Conservation (phyloP, 495 filamentous ascomycete genomes). For the Penicillium verhagenii region DNA sequence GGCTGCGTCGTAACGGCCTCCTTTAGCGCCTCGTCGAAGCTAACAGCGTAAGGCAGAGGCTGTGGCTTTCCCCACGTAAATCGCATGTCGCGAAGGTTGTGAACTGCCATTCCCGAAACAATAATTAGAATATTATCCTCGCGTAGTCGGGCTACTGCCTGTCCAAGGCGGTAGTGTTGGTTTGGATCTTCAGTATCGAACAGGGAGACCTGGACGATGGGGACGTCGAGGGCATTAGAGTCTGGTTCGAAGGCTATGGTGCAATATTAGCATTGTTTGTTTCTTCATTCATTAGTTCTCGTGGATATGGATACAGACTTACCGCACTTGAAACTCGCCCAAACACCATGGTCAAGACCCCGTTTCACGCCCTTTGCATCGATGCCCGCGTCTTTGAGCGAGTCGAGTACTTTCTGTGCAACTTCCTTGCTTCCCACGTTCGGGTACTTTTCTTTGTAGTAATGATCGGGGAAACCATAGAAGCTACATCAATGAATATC, state of each 20-base stretch:
- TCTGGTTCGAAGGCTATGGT: conserved; percentile 64
- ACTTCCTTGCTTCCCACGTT: conserved; percentile 65
- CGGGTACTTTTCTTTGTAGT: conserved; percentile 64
- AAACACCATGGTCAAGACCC: conserved; percentile 81
- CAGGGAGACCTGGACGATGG: conserved; percentile 79
- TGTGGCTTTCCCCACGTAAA: conserved; percentile 41
- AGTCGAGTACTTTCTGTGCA: conserved; percentile 61
- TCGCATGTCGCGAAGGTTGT: conserved; percentile 72
- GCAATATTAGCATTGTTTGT: background rate
- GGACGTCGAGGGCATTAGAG: conserved; percentile 72
- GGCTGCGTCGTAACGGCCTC: conserved; percentile 58
- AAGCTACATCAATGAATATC: conserved; percentile 48
- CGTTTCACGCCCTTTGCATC: conserved; percentile 60
- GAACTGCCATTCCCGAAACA: conserved; percentile 82
- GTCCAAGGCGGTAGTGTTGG: conserved; percentile 69
- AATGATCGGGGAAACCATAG: conserved; percentile 72
- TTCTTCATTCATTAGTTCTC: background rate
- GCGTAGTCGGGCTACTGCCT: conserved; percentile 65
- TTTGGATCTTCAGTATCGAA: conserved; percentile 66
- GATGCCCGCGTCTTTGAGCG: conserved; percentile 61
- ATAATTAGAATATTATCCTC: conserved; percentile 74
- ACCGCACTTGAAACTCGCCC: conserved; percentile 67
- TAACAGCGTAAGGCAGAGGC: conserved; percentile 64
- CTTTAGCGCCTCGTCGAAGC: conserved; percentile 77
- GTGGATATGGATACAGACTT: conserved; percentile 26